Percentiles rank a stretch among this genome's conserved stretches.
These are phyloP conservation scores for Cryphonectria carpinicola DNA, from an alignment of 2,329 filamentous ascomycete genomes.

Conservation along the genomic window DNA sequence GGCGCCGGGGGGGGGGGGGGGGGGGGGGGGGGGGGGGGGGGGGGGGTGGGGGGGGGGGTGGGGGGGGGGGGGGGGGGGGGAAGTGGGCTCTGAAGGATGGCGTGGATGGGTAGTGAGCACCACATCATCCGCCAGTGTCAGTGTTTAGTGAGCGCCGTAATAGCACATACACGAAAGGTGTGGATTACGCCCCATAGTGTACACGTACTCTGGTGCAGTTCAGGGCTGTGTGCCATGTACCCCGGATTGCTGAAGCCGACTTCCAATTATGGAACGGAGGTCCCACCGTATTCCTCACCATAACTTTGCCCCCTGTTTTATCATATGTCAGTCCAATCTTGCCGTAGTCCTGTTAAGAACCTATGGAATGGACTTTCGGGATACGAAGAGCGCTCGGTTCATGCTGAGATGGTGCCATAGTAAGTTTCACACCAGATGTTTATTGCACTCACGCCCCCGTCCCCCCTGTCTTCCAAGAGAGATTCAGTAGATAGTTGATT, in stretches of 20 bases:
- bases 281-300: not conserved
- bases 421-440: slow-evolving; percentile 5
- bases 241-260: slow-evolving; percentile 13
- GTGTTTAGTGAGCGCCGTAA: not conserved
- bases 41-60: not conserved
- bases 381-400: slow-evolving; percentile 5
- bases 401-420: not conserved
- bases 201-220: not conserved
- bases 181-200: not conserved
- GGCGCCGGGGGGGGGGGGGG: too few relatives aligned
- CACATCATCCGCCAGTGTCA: not conserved
- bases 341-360: not conserved
- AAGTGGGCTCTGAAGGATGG: not conserved
- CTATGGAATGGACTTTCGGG: not conserved
- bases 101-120: not conserved
- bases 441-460: not conserved
- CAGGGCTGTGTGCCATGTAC: not conserved
- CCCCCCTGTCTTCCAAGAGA: not conserved
- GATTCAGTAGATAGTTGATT: not conserved
- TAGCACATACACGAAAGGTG: not conserved
- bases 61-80: too few relatives aligned
- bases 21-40: not conserved
- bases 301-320: not conserved
- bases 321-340: not conserved
- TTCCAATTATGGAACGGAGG: slow-evolving; percentile 23